Percentiles rank a stretch among this genome's conserved stretches.
Evolutionary conservation across 139 green algal genomes (phyloP).

Genomic region (Chloropicon primus): DNA sequence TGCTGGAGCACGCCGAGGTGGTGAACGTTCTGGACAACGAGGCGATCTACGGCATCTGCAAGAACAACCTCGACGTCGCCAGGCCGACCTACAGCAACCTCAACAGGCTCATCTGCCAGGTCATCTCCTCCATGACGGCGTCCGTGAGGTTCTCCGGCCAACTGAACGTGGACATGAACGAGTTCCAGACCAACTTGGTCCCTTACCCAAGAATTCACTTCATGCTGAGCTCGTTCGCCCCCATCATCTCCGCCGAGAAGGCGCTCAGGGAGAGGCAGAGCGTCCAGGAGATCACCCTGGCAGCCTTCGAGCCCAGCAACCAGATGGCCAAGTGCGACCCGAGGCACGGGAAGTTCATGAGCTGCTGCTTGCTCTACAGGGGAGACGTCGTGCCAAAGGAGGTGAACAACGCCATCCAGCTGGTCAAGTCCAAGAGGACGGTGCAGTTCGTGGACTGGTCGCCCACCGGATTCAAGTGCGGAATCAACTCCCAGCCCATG

Average conservation of each 20-base stretch:
- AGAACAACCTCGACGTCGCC: constrained; percentile 89
- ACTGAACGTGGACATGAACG: constrained; percentile 93
- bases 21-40: constrained; percentile 95
- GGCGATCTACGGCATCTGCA: constrained; percentile 96
- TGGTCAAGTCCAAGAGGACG: constrained; percentile 68
- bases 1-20: constrained; percentile 96
- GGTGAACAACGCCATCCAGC: constrained; percentile 61
- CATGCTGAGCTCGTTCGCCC: constrained; percentile 94
- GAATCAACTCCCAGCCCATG: constrained; percentile 99
- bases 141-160: constrained; percentile 90
- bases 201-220: constrained; percentile 98
- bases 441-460: constrained; percentile 99
- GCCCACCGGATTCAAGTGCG: constrained; percentile 98
- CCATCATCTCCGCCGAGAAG: constrained; percentile 97
- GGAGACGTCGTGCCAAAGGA: constrained; percentile 99
- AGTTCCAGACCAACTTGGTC: constrained; percentile 99
- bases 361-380: constrained; percentile 99
- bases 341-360: constrained; percentile 95
- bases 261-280: constrained; percentile 97
- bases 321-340: constrained; percentile 99
- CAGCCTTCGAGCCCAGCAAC: constrained; percentile 78
- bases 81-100: constrained; percentile 95
- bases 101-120: constrained; percentile 79
- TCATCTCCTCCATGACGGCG: constrained; percentile 90
- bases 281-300: constrained; percentile 96